Base-by-base conservation (phyloP, 768 basidiomycete genomes). In the Ephemerocybe angulata region DNA sequence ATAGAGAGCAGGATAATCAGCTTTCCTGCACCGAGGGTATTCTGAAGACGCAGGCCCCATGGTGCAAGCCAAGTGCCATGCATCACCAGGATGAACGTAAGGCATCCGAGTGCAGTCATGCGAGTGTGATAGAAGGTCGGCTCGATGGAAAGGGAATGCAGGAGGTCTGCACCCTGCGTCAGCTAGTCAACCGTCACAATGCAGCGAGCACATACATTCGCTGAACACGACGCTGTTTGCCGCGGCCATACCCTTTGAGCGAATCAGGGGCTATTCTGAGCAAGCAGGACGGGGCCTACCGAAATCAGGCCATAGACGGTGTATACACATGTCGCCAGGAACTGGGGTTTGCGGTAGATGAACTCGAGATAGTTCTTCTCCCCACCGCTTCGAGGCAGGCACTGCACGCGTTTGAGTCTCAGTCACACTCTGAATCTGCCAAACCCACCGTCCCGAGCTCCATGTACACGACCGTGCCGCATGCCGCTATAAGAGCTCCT, bases 351-450 rank as follows among this genome's bases (percentile, higher is more conserved):
- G 43, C 79, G 72, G 66, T 80, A 89, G n/a, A 88, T 78, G 63
- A 76, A 87, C 57, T 88, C 86, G 33, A 90, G 68, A 60, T 89
- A 90, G 50, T 84, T 86, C 70, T 88, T 89, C 72, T 89, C 87
- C 2, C 85, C 88, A 1, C 88, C 88, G 52, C 77, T 88, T 2
- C 81, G 73, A 1, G 88, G 88, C 2, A 90, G 72, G 19, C 82
- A 86, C 84, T 88, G 17, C 47, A 53, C 21, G 22, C 48, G 43
- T 42, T 38, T 50, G 17, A 6, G 15, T 24, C 31, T 24, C n/a
- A 17, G 33, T 42, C 17, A 30, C 27, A 10, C 13, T 43, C 13
- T 31, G 15, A 0, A 50, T n/a, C 41, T 19, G n/a, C 22, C 49
- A 47, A 19, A 58, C 76, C 58, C 55, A 87, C 87, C 24, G 87